phyloP scores from a whole-genome alignment of 352 stramenopile genomes.

The Nothophytophthora sp. region DNA sequence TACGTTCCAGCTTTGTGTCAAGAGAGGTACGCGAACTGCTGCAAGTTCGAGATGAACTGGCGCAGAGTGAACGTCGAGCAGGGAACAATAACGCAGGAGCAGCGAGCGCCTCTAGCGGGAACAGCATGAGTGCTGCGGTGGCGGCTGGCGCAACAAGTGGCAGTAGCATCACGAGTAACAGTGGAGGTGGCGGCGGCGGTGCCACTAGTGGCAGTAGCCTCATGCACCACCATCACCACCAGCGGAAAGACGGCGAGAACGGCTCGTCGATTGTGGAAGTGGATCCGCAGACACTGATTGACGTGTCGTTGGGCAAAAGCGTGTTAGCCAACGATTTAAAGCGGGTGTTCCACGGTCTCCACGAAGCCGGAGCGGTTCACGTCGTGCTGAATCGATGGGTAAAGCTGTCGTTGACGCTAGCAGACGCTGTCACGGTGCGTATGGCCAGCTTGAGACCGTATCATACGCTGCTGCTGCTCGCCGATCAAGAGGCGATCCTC shows the following conservation, averaged over 20 bases:
- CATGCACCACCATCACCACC: constrained; percentile 30
- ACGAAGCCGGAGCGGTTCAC: constrained; percentile 73
- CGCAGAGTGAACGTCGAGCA: constrained; percentile 58
- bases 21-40: constrained; percentile 76
- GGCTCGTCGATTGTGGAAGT: constrained; percentile 47
- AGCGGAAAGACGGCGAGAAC: constrained; percentile 35
- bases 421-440: constrained; percentile 57
- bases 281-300: constrained; percentile 83
- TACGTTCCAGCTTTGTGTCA: constrained; percentile 78
- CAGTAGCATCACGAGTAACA: constrained; percentile 23
- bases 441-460: constrained; percentile 78
- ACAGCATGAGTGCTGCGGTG: constrained; percentile 29
- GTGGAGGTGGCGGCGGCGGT: constrained; percentile 2
- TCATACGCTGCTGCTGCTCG: constrained; percentile 77
- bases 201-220: constrained; percentile 22
- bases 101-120: constrained; percentile 22
- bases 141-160: constrained; percentile 25
- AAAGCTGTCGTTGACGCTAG: constrained; percentile 83
- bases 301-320: constrained; percentile 75
- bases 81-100: constrained; percentile 13
- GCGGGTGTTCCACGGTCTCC: constrained; percentile 78
- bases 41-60: constrained; percentile 77
- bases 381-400: constrained; percentile 88
- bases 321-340: constrained; percentile 88
- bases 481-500: constrained; percentile 66